Conservation (phyloP, 495 filamentous ascomycete genomes). For the Bombardia bombarda region DNA sequence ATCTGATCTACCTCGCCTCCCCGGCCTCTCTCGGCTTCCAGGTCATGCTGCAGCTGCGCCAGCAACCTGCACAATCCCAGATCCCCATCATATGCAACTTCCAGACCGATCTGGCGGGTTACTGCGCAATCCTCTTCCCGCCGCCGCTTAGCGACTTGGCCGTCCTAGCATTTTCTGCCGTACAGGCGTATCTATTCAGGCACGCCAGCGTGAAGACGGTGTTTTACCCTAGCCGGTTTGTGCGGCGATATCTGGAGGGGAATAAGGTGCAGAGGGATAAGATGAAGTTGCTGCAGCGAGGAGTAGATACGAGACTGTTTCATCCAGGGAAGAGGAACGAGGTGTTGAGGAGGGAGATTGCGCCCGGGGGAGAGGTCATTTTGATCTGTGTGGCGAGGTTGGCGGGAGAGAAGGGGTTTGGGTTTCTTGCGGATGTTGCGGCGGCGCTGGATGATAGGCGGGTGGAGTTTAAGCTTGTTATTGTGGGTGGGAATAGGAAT, state of each 20-base stretch:
- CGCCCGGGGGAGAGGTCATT: conserved; percentile 51
- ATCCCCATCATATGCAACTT: conserved; percentile 54
- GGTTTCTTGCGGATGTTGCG: conserved; percentile 48
- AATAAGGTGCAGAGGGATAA: conserved; percentile 40
- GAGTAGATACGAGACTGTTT: conserved; percentile 53
- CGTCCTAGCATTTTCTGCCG: conserved; percentile 43
- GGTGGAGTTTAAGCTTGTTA: conserved; percentile 49
- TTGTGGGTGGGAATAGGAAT: conserved; percentile 57
- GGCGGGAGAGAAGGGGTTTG: conserved; percentile 58
- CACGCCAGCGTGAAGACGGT: conserved; percentile 48
- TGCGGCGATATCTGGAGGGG: conserved; percentile 45
- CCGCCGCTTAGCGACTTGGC: conserved; percentile 46
- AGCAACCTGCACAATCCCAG: conserved; percentile 39
- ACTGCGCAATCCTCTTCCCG: conserved; percentile 54
- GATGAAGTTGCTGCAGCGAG: conserved; percentile 46
- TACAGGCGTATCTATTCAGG: conserved; percentile 53
- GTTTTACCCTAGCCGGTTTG: conserved; percentile 53
- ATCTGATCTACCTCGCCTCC: conserved; percentile 55
- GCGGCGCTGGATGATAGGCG: conserved; percentile 40
- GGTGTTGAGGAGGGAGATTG: conserved; percentile 37
- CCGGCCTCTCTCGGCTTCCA: conserved; percentile 59
- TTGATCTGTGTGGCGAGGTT: conserved; percentile 51
- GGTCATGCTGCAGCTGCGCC: conserved; percentile 48
- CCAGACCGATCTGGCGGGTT: conserved; percentile 57
- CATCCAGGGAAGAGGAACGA: conserved; percentile 40